Percentiles rank a stretch among this genome's conserved stretches.
Conservation (phyloP, 1,284 basidiomycete species). For the Pholiota adiposa region DNA sequence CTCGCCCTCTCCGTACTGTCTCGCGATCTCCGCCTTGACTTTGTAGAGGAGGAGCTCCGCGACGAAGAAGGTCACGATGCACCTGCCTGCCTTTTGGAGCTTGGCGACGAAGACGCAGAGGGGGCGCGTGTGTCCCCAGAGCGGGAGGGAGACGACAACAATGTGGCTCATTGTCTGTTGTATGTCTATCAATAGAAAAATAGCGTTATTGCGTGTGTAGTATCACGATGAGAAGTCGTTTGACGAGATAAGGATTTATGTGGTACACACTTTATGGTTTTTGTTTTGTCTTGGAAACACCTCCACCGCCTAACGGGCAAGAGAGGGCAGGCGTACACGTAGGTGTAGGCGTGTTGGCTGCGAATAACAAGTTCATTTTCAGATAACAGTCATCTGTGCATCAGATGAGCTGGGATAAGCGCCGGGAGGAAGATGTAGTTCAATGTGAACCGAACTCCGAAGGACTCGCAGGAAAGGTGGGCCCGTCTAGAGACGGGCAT, state of each 20-base stretch:
- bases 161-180: background rate
- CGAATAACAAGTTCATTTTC: no score
- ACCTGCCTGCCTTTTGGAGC: background rate
- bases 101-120: conserved; percentile 1
- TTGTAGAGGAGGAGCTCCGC: background rate
- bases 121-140: conserved; percentile 2
- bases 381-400: no score
- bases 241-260: background rate
- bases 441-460: background rate
- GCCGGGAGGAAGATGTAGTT: background rate
- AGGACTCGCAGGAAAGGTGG: background rate
- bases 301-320: no score
- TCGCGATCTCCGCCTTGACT: background rate
- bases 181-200: no score
- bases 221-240: background rate
- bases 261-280: background rate
- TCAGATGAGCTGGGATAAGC: background rate
- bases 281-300: background rate
- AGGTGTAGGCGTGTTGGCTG: no score
- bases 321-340: no score
- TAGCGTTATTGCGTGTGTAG: background rate
- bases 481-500: background rate
- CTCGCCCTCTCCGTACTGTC: background rate
- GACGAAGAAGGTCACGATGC: background rate
- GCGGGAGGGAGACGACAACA: background rate